Conservation (phyloP, 495 filamentous ascomycete genomes). For the Penicillium canariense region DNA sequence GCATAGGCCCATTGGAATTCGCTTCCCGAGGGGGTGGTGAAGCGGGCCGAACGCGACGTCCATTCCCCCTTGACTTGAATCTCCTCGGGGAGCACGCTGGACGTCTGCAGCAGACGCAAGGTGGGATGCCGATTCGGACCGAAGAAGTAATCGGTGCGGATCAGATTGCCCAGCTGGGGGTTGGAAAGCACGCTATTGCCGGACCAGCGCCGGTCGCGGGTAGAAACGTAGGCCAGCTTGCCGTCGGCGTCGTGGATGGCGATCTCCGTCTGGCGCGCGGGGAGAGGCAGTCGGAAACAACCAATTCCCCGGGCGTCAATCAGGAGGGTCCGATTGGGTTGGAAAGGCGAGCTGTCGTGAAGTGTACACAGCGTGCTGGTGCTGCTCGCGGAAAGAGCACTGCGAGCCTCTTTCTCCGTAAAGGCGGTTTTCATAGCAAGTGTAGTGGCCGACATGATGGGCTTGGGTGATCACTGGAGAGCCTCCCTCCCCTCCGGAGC, state of each 20-base stretch:
- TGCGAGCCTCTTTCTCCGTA: conserved; percentile 5
- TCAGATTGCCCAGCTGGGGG: conserved; percentile 25
- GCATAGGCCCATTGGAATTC: conserved; percentile 52
- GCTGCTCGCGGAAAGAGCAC: conserved; percentile 10
- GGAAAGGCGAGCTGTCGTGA: conserved; percentile 7
- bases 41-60: conserved; percentile 36
- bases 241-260: conserved; percentile 39
- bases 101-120: conserved; percentile 23
- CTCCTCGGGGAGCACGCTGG: conserved; percentile 1
- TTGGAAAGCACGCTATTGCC: conserved; percentile 38
- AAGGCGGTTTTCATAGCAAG: conserved; percentile 6
- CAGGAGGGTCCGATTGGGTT: conserved; percentile 30
- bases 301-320: conserved; percentile 47
- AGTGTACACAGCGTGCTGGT: conserved; percentile 11
- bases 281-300: conserved; percentile 42
- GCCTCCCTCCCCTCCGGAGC: too few species aligned
- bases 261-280: conserved; percentile 42
- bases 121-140: conserved; percentile 41
- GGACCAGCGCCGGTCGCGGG: conserved; percentile 39
- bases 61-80: conserved; percentile 21
- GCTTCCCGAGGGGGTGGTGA: conserved; percentile 35
- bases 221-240: conserved; percentile 38
- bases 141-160: conserved; percentile 50
- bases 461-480: background rate
- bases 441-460: conserved; percentile 5